Base-by-base conservation (phyloP, 768 basidiomycete species). In the Lyophyllum semitale region DNA sequence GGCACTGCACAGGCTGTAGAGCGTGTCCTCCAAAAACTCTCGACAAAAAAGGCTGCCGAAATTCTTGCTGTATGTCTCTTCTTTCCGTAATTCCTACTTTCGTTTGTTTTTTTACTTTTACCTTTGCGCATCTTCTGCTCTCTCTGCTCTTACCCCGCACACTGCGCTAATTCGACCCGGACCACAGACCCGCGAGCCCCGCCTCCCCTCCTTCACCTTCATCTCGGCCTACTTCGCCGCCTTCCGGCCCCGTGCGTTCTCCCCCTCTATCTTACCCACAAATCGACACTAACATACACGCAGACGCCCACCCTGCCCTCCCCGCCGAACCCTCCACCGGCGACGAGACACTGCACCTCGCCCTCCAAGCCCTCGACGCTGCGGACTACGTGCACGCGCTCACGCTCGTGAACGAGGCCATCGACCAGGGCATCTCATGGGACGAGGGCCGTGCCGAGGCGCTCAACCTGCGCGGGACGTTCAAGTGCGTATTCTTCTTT, bases 171-270 rank as follows among this genome's bases (percentile, higher is more conserved):
- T 20, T 44, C 43, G 13, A 18, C 18, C 45, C 48, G 18, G 26
- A 20, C 1, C 13, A 17, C 33, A 88, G 85, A 78, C 77, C 3
- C 89, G 95, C 32, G 88, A 91, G 73, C 88, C 87, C 1, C 84
- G 87, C 53, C 76, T 98, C 25, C 96, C 96, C 6, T 93, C 93
- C 13, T 82, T 84, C 60, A 93, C 93, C 0, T 97, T 99, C 73
- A 89, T 97, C 61, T 88, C 89, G 12, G 91, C 96, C 0, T 99
- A 98, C 77, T 94, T 98, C 68, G 89, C 93, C 55, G 97, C 97
- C 8, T 98, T 98, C 89, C 87, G 97, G 60, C 77, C 87, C 53
- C 88, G 93, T 91, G 63, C 61, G 89, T 38, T n/a, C 48, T 18
- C 29, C 41, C 33, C 9, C n/a, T 23, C 9, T 35, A 2, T 29